These are phyloP conservation scores for Phaeosphaeriaceae sp. DNA, from an alignment of 2,329 filamentous ascomycete species.

Conservation along the genomic window DNA sequence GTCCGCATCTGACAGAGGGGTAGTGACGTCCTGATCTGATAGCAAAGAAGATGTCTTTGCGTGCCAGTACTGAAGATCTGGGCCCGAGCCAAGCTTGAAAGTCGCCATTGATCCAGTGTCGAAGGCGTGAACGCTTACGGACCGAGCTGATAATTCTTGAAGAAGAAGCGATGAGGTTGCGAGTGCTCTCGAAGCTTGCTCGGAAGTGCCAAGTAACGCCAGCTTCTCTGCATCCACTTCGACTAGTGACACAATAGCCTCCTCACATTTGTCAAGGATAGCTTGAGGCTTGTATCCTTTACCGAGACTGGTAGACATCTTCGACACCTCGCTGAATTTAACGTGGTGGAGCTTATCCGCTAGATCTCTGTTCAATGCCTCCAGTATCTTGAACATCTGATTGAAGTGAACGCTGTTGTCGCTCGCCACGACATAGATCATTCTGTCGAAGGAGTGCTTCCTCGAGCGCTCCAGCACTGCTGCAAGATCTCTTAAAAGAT, in stretches of 20 bases:
- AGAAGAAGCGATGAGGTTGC: slow-evolving; percentile 32
- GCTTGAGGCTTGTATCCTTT: slow-evolving; percentile 72
- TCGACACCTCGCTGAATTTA: slow-evolving; percentile 74
- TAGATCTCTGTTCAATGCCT: slow-evolving; percentile 73
- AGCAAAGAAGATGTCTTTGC: slow-evolving; percentile 28
- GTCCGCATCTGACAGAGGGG: slow-evolving; percentile 29
- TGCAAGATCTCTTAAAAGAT: slow-evolving; percentile 79
- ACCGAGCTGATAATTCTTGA: slow-evolving; percentile 37
- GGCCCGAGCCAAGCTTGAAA: slow-evolving; percentile 39
- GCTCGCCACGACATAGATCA: slow-evolving; percentile 80
- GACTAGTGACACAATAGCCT: slow-evolving; percentile 19
- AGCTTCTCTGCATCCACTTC: slow-evolving; percentile 28
- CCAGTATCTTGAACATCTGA: slow-evolving; percentile 78
- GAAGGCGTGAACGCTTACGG: slow-evolving; percentile 31
- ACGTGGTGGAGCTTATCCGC: slow-evolving; percentile 74
- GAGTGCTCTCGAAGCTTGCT: slow-evolving; percentile 17
- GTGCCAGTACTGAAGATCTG: slow-evolving; percentile 41
- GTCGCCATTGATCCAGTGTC: slow-evolving; percentile 30
- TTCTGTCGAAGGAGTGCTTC: slow-evolving; percentile 72
- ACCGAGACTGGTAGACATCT: slow-evolving; percentile 50
- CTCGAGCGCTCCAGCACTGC: slow-evolving; percentile 72
- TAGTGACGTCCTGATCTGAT: slow-evolving; percentile 8
- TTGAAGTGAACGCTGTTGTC: slow-evolving; percentile 76
- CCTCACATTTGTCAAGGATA: slow-evolving; percentile 62
- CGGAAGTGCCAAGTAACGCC: slow-evolving; percentile 20